Conservation (phyloP, 176 grass and related monocot genomes). For the Hyparrhenia diplandra region DNA sequence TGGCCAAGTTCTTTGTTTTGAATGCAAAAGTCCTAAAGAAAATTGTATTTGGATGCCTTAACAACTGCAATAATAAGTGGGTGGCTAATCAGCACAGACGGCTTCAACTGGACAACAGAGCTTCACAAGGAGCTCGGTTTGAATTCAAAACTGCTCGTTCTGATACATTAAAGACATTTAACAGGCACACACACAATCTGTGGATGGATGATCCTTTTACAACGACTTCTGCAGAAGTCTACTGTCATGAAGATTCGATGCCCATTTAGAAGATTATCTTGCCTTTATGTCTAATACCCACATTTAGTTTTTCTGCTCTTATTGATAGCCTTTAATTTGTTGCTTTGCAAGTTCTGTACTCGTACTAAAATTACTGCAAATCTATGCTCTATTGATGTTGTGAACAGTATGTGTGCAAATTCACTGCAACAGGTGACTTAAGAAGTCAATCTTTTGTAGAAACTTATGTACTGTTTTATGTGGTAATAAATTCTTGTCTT, state of each 20-base stretch:
- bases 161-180: too few species aligned
- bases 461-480: neutral
- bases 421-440: neutral
- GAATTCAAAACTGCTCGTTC: neutral
- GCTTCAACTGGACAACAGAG: neutral
- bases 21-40: neutral
- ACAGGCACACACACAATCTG: too few species aligned
- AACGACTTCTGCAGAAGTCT: neutral
- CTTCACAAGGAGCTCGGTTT: slow-evolving; percentile 4
- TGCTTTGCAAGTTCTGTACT: neutral
- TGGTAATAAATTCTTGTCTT: too few species aligned
- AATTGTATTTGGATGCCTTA: neutral
- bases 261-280: neutral
- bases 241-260: neutral
- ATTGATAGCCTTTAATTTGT: neutral
- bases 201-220: neutral
- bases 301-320: neutral
- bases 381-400: neutral
- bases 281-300: neutral
- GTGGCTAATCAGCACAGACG: neutral
- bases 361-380: neutral
- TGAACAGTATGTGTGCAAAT: neutral
- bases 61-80: neutral
- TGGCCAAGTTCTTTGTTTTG: slow-evolving; percentile 30
- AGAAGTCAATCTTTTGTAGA: neutral